A percentile compares a stretch with the other conserved stretches of the same genome.
These are phyloP conservation scores for Asparagopsis taxiformis DNA, from an alignment of 31 red algal species.

Conservation along the genomic window DNA sequence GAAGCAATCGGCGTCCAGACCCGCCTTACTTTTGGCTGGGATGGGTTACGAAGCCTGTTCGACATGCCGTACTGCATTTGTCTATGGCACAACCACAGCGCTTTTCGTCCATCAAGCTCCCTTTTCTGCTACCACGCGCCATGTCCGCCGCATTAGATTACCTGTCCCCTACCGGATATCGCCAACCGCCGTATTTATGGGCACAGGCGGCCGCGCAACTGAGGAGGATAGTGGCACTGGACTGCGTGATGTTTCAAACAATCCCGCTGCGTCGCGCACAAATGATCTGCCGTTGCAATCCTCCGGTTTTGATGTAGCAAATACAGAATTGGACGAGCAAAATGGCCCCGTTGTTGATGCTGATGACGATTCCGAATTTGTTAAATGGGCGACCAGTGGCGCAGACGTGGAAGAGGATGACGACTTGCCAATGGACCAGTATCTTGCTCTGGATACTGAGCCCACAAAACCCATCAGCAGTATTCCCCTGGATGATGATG, in stretches of 20 bases:
- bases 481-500: not conserved
- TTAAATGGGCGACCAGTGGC: not conserved
- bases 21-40: too few relatives aligned
- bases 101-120: not conserved
- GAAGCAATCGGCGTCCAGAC: too few relatives aligned
- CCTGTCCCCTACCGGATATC: not conserved
- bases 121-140: not conserved
- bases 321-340: conserved; percentile 14
- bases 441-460: not conserved
- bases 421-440: not conserved
- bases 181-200: not conserved
- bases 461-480: not conserved
- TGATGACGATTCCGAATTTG: not conserved
- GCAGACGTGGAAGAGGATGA: not conserved
- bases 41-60: too few relatives aligned
- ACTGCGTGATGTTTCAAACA: not conserved
- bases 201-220: not conserved
- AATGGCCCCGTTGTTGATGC: conserved; percentile 16
- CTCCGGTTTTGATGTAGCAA: not conserved
- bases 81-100: not conserved
- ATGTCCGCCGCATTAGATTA: not conserved
- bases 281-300: not conserved
- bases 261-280: not conserved
- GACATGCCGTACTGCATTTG: not conserved
- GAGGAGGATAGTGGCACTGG: not conserved